A percentile compares a stretch with the other conserved stretches of the same genome.
Conservation (phyloP, 345 rosid species). For the Pelargonium nanum region DNA sequence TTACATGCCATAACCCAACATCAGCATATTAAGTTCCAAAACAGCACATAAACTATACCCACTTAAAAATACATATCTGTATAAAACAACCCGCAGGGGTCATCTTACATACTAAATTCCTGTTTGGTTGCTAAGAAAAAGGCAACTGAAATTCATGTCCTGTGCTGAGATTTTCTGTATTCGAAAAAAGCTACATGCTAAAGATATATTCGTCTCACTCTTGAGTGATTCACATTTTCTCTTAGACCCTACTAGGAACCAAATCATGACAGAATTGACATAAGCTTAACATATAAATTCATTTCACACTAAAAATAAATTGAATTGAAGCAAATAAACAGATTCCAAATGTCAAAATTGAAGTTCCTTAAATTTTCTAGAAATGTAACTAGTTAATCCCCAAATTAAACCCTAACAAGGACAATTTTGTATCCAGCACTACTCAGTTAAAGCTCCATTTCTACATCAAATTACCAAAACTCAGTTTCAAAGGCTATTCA, state of each 20-base stretch:
- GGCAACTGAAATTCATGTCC: no score
- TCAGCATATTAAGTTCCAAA: neutral
- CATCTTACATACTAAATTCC: neutral
- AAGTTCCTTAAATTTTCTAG: neutral
- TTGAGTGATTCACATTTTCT: no score
- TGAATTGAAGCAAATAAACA: neutral
- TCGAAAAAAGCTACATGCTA: neutral
- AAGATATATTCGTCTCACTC: neutral
- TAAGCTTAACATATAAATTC: neutral
- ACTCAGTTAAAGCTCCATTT: neutral
- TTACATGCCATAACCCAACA: neutral
- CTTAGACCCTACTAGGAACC: neutral
- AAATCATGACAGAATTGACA: neutral
- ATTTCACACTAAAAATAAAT: neutral
- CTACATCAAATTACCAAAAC: neutral
- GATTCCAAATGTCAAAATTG: neutral
- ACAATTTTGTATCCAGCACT: no score
- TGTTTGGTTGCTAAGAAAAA: neutral
- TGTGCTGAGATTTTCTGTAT: neutral
- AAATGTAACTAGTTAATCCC: neutral
- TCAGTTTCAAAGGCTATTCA: no score
- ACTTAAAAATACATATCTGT: neutral
- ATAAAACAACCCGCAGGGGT: neutral
- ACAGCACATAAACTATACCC: slow-evolving; percentile 2
- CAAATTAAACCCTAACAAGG: neutral